Conservation (phyloP, 1,284 basidiomycete genomes). For the Takashimella tepidaria region DNA sequence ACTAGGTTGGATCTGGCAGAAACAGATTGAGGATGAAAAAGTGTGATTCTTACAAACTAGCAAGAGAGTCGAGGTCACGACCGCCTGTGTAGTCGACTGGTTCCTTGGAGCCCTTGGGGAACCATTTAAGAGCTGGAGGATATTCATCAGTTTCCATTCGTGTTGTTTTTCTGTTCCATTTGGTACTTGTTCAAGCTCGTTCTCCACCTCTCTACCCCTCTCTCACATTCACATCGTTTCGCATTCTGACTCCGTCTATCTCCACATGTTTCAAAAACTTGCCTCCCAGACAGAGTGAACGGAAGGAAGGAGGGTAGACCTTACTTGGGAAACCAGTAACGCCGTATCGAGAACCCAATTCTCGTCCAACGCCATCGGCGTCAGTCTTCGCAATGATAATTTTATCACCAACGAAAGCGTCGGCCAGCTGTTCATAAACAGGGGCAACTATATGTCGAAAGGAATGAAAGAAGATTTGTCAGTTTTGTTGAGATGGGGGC, state of each 20-base stretch:
- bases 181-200: no score
- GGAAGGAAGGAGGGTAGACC: slow-evolving; percentile 26
- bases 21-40: not conserved
- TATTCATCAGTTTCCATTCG: no score
- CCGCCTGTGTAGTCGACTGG: slow-evolving; percentile 68
- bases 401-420: slow-evolving; percentile 70
- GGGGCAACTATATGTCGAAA: slow-evolving; percentile 68
- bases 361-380: slow-evolving; percentile 76
- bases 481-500: no score
- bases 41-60: slow-evolving; percentile 58
- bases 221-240: no score
- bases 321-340: slow-evolving; percentile 83
- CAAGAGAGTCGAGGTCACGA: slow-evolving; percentile 74
- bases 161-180: no score
- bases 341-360: slow-evolving; percentile 55
- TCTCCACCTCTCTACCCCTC: no score
- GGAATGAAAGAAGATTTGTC: not conserved
- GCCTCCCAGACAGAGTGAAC: no score
- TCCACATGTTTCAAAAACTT: no score
- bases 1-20: not conserved
- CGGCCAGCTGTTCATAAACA: slow-evolving; percentile 78
- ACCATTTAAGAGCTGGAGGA: slow-evolving; percentile 79
- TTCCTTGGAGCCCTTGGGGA: slow-evolving; percentile 60
- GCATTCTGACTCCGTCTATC: no score
- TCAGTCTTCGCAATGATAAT: slow-evolving; percentile 89